A percentile compares a stretch with the other conserved stretches of the same genome.
phyloP scores from a whole-genome alignment of 768 basidiomycete species.

The Boletellus ananas region DNA sequence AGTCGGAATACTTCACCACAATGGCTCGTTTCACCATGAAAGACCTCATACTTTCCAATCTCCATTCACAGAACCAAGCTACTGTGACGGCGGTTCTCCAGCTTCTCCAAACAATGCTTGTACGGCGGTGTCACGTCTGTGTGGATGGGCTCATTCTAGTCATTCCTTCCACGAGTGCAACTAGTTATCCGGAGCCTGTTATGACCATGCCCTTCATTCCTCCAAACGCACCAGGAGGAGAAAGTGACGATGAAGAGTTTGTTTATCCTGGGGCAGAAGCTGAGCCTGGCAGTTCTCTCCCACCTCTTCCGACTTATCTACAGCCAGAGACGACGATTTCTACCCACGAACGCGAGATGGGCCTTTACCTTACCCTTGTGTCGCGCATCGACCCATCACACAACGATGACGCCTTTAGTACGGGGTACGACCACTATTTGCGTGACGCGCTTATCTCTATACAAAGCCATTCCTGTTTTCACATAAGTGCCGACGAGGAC shows the following conservation, averaged over 20 bases:
- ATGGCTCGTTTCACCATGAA: conserved; percentile 89
- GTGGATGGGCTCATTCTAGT: conserved; percentile 68
- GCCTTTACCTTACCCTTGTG: conserved; percentile 71
- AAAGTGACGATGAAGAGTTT: conserved; percentile 51
- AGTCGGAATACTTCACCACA: conserved; percentile 80
- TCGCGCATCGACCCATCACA: conserved; percentile 74
- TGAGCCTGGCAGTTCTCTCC: conserved; percentile 16
- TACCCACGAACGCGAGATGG: conserved; percentile 84
- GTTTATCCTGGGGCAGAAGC: conserved; percentile 37
- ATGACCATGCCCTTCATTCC: conserved; percentile 29
- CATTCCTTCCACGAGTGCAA: conserved; percentile 66
- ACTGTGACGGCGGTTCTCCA: conserved; percentile 77
- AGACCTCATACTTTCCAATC: conserved; percentile 78
- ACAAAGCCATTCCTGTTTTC: conserved; percentile 61
- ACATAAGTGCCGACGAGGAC: conserved; percentile 40
- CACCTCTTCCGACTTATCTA: conserved; percentile 38
- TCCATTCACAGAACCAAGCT: conserved; percentile 61
- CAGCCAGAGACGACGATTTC: conserved; percentile 72
- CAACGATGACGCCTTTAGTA: conserved; percentile 70
- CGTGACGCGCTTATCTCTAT: conserved; percentile 69
- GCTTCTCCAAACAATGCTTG: conserved; percentile 71
- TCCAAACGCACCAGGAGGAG: conserved; percentile 30
- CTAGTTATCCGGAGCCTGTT: conserved; percentile 64
- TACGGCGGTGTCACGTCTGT: conserved; percentile 61
- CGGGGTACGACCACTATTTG: conserved; percentile 81